These are phyloP conservation scores for Tylopilus subfusipes DNA, from an alignment of 768 basidiomycete species.

Conservation along the genomic window DNA sequence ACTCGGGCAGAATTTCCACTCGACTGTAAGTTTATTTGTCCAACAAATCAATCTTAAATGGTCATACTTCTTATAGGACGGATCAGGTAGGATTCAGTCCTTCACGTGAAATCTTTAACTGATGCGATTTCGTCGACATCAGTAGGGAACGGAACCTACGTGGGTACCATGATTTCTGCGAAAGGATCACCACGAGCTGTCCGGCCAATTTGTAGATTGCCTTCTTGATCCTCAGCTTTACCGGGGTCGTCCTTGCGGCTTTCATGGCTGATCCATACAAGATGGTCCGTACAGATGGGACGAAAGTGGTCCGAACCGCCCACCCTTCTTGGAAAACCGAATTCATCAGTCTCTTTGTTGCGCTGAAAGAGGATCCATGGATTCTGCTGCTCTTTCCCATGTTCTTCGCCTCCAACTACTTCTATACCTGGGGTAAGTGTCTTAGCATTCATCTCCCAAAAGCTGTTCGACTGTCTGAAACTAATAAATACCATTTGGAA, in stretches of 20 bases:
- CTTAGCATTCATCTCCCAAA: not conserved
- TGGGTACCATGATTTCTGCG: slow-evolving; percentile 45
- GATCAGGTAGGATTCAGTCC: slow-evolving; percentile 22
- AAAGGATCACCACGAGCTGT: not conserved
- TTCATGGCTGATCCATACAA: slow-evolving; percentile 68
- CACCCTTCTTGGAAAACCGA: slow-evolving; percentile 79
- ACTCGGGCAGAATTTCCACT: slow-evolving; percentile 66
- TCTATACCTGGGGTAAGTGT: slow-evolving; percentile 76
- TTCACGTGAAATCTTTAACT: not conserved
- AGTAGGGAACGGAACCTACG: slow-evolving; percentile 79
- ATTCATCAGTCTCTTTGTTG: slow-evolving; percentile 61
- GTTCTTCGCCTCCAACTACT: slow-evolving; percentile 83
- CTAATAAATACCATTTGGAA: not conserved
- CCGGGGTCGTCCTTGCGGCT: slow-evolving; percentile 62
- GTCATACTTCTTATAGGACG: slow-evolving; percentile 17
- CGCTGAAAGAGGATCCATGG: slow-evolving; percentile 66
- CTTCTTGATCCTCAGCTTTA: slow-evolving; percentile 68
- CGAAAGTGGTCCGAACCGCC: slow-evolving; percentile 52
- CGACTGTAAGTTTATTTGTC: slow-evolving; percentile 40
- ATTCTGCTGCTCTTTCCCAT: slow-evolving; percentile 79
- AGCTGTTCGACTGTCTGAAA: not conserved
- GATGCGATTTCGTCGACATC: not conserved
- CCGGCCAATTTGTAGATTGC: slow-evolving; percentile 48
- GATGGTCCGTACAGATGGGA: slow-evolving; percentile 75
- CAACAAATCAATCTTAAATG: not conserved